Evolutionary conservation across 352 stramenopile genomes (phyloP), one percentile per base, ranked within the genome.

Genomic region (Pythium monospermum): DNA sequence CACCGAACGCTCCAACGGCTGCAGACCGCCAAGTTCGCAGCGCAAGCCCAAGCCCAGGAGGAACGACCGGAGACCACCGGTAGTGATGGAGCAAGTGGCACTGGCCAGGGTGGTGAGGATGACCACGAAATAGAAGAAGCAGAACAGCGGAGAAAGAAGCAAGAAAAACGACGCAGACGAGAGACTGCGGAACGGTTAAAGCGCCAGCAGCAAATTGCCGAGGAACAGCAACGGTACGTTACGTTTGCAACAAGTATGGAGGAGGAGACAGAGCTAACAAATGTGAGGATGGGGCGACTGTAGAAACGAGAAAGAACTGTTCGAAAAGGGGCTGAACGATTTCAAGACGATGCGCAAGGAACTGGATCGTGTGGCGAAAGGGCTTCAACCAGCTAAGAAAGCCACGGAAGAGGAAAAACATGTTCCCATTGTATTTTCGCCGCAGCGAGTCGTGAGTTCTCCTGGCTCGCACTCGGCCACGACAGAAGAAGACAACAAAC

Each of bases 261-360:
- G n/a, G n/a, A n/a, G n/a, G n/a, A n/a, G n/a, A n/a, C n/a, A n/a
- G n/a, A n/a, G n/a, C n/a, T n/a, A n/a, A n/a, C n/a, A n/a, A n/a
- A n/a, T n/a, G n/a, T n/a, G n/a, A n/a, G n/a, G n/a, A n/a, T n/a
- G n/a, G n/a, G n/a, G n/a, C n/a, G n/a, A 38, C 15, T 27, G 3
- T 13, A 90, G 79, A 13, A 72, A 71, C 49, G 64, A 85, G 13
- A 43, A 66, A 38, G 73, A 87, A 41, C 49, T 68, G 10, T 71
- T 82, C 26, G 63, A 85, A 27, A 65, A 75, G 50, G 69, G 73
- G 2, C 60, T 88, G 6, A 59, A 66, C 32, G 60, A 60, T 2
- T 79, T 78, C 62, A 87, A 81, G 33, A 74, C 39, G n/a, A 77
- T 71, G n/a, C 64, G 76, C 26, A 67, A 67, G n/a, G 71, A 82